Conservation (phyloP, 148 eudicot species). For the Rhododendron ferrugineum region DNA sequence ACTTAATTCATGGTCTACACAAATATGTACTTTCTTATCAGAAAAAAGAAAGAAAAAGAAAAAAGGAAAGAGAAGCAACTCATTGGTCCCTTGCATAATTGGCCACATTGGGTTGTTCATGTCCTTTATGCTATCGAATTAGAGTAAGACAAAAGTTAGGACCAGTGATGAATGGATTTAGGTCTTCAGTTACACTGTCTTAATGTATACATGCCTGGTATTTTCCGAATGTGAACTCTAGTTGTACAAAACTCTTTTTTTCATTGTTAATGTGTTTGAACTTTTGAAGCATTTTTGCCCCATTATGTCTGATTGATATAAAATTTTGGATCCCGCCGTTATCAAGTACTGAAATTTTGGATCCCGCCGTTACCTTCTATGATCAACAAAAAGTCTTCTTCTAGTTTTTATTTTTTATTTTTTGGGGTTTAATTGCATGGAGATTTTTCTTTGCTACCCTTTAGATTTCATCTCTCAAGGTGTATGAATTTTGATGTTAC, state of each 20-base stretch:
- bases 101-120: not conserved
- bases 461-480: constrained; percentile 1
- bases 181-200: not conserved
- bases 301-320: not conserved
- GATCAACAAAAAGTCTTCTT: not conserved
- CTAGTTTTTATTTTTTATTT: not conserved
- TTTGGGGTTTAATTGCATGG: not conserved
- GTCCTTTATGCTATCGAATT: not conserved
- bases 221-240: not conserved
- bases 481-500: constrained; percentile 15
- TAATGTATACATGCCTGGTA: not conserved
- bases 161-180: not conserved
- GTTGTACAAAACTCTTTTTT: not conserved
- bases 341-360: not conserved
- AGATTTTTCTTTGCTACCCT: constrained; percentile 7
- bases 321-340: not conserved
- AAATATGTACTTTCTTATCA: not conserved
- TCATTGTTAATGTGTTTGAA: not conserved
- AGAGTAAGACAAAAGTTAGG: not conserved
- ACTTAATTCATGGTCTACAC: not conserved
- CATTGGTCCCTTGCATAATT: not conserved
- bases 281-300: not conserved
- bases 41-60: not conserved
- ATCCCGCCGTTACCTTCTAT: not conserved
- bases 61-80: not conserved